Evolutionary conservation across 805 yeast genomes (phyloP), one percentile per base, ranked within the genome.

Genomic region (Monosporozyma unispora): DNA sequence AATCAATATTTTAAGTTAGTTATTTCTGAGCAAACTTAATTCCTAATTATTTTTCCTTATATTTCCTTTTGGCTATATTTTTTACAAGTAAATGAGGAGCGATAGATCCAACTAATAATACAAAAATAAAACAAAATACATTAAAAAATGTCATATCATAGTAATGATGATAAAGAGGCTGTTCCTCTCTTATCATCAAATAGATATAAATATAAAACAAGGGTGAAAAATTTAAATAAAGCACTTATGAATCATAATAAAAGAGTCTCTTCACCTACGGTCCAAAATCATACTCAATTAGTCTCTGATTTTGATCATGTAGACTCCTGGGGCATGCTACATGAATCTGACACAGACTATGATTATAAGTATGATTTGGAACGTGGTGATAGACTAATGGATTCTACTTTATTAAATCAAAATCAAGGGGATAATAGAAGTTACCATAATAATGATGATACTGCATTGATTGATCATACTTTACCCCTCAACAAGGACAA

Each of bases 241-340:
- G 14, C 25, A 21, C 22, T 39, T n/a, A n/a, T n/a, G 2, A 21
- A 19, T 5, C 21, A 14, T 8, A 39, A 21, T 39, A 39, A 39
- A 5, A n/a, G 47, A 23, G 45, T 37, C 16, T 37, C 51, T 12
- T 50, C 55, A 3, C 21, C 35, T 7, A 29, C 35, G 10, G 39
- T 44, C 3, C 25, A 16, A 4, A 39, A 37, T 5, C 25, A 29
- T 18, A 33, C 43, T 19, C 42, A 28, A 4, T 14, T 53, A n/a
- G 44, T 51, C 6, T 59, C 62, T 4, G 68, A 64, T 49, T 62
- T 63, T 45, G 67, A 63, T 27, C 60, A 63, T 38, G 59, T 58
- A 1, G 69, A 64, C 44, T 63, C 69, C 1, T 57, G 61, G 63
- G 69, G 69, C 22, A 51, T 64, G 47, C 48, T 64, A 33, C 69